Evolutionary conservation across 1,284 basidiomycete species (phyloP).

Genomic region (Chiua sp.): DNA sequence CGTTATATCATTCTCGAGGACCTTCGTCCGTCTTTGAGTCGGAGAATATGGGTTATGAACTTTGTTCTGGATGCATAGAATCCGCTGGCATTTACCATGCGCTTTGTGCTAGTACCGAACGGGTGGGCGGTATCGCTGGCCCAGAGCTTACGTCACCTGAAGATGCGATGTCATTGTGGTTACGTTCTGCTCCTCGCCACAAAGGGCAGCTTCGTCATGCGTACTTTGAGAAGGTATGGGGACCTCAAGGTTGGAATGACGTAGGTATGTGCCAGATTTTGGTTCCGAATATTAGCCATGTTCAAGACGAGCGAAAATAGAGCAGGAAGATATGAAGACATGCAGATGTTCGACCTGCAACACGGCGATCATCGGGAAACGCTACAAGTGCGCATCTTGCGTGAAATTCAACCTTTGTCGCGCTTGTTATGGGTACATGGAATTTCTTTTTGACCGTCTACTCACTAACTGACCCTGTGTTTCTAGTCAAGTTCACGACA

Average conservation of each 20-base stretch:
- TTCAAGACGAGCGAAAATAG: constrained; percentile 41
- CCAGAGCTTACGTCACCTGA: constrained; percentile 51
- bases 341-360: constrained; percentile 82
- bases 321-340: constrained; percentile 68
- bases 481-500: constrained; percentile 79
- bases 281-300: neutral
- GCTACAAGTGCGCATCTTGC: constrained; percentile 88
- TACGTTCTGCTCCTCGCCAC: constrained; percentile 65
- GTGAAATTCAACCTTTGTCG: constrained; percentile 80
- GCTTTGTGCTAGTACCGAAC: constrained; percentile 59
- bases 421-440: constrained; percentile 73
- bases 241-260: constrained; percentile 80
- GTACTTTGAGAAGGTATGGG: constrained; percentile 87
- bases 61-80: constrained; percentile 82
- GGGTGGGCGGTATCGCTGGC: constrained; percentile 41
- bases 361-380: constrained; percentile 59
- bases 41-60: constrained; percentile 70
- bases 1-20: constrained; percentile 16
- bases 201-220: constrained; percentile 82
- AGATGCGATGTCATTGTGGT: constrained; percentile 60
- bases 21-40: constrained; percentile 21
- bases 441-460: neutral
- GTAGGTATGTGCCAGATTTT: constrained; percentile 63
- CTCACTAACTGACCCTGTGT: constrained; percentile 5
- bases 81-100: constrained; percentile 79